Percentiles rank a stretch among this genome's conserved stretches.
These are phyloP conservation scores for Castanea mollissima DNA, from an alignment of 306 rosid species.

Conservation along the genomic window DNA sequence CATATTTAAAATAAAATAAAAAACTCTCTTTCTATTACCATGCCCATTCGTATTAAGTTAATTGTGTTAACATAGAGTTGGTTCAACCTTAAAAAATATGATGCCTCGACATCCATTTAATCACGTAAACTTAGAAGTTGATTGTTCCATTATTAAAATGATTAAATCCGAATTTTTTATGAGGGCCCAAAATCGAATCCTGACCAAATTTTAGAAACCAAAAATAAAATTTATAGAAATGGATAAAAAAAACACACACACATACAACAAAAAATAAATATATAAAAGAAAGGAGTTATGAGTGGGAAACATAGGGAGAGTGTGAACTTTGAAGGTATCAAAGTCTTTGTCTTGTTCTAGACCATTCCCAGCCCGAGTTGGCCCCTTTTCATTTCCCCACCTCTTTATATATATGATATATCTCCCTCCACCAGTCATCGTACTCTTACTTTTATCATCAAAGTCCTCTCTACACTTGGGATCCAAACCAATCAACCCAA, in stretches of 20 bases:
- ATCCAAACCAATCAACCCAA: slow-evolving; percentile 36
- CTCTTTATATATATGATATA: slow-evolving; percentile 31
- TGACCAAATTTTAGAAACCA: no score
- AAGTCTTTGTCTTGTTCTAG: slow-evolving; percentile 40
- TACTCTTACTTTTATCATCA: slow-evolving; percentile 21
- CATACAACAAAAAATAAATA: background rate
- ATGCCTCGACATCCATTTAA: no score
- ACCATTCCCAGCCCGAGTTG: slow-evolving; percentile 35
- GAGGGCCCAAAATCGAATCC: no score
- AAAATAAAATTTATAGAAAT: background rate
- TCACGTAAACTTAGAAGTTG: no score
- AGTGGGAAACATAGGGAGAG: background rate
- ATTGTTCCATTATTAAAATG: no score
- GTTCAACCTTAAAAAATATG: no score
- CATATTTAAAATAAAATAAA: no score
- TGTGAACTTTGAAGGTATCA: slow-evolving; percentile 16
- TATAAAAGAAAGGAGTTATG: background rate
- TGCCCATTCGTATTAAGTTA: no score
- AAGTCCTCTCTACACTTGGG: slow-evolving; percentile 17
- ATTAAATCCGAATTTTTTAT: no score
- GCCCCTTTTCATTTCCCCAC: slow-evolving; percentile 11
- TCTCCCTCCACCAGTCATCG: slow-evolving; percentile 31
- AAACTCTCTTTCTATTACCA: no score
- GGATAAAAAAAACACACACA: background rate
- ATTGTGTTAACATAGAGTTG: no score